Evolutionary conservation across 768 basidiomycete species (phyloP).

Genomic region (Amyloporia xantha): DNA sequence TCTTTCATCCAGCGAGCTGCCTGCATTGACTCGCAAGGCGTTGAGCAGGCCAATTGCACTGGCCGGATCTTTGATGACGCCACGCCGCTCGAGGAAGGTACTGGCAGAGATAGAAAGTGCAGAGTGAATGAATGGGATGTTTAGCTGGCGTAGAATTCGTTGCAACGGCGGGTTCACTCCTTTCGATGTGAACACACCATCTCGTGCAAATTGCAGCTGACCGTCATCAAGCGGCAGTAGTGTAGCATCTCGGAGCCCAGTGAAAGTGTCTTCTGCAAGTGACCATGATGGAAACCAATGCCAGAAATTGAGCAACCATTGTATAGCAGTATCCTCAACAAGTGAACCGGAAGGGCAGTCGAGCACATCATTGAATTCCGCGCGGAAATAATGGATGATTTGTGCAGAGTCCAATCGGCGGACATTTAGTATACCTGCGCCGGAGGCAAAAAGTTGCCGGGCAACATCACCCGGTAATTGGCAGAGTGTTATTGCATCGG

Average conservation of each 20-base stretch:
- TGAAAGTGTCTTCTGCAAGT: too few relatives aligned
- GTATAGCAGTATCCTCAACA: conserved; percentile 7
- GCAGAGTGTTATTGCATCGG: conserved; percentile 25
- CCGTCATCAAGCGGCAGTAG: conserved; percentile 10
- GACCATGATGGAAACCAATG: conserved; percentile 30
- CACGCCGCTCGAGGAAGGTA: too few relatives aligned
- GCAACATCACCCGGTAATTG: conserved; percentile 22
- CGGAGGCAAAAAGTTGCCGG: conserved; percentile 17
- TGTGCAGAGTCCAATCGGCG: conserved; percentile 15
- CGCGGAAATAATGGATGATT: background rate
- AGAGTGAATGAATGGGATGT: too few relatives aligned
- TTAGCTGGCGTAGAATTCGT: too few relatives aligned
- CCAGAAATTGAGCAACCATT: conserved; percentile 40
- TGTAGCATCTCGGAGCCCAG: too few relatives aligned
- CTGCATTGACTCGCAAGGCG: background rate
- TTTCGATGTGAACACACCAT: background rate
- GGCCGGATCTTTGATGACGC: conserved; percentile 8
- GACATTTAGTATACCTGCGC: conserved; percentile 28
- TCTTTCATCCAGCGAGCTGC: background rate
- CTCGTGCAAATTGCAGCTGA: conserved; percentile 18
- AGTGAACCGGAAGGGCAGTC: background rate
- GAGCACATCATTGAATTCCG: background rate
- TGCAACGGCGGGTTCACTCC: too few relatives aligned
- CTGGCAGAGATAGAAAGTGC: too few relatives aligned
- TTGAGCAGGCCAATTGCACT: conserved; percentile 1